Evolutionary conservation across 371 early-diverging fungal genomes (phyloP).

Genomic region (Funneliformis caledonium): DNA sequence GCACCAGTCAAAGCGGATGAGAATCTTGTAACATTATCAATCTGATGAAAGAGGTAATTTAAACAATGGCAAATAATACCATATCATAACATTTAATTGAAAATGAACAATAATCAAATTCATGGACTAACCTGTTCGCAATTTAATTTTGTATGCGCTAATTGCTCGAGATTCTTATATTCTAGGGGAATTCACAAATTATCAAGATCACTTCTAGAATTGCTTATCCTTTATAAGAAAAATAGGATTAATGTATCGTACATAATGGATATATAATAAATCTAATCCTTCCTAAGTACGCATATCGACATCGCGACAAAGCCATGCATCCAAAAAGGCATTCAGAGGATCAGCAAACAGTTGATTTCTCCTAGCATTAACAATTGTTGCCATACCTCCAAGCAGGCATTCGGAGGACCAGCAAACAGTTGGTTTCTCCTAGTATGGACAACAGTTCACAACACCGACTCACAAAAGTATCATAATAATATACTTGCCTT

Average conservation of each 20-base stretch:
- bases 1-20: conserved; percentile 35
- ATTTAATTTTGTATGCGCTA: conserved; percentile 24
- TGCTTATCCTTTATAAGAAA: conserved; percentile 19
- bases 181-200: conserved; percentile 3
- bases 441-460: too few relatives aligned
- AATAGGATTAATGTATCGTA: conserved; percentile 10
- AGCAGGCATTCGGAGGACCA: too few relatives aligned
- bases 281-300: conserved; percentile 18
- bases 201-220: conserved; percentile 24
- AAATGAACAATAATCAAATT: conserved; percentile 32
- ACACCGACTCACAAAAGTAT: too few relatives aligned
- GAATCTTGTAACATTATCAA: conserved; percentile 30
- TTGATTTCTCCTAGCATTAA: too few relatives aligned
- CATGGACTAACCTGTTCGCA: conserved; percentile 21
- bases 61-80: conserved; percentile 5
- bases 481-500: too few relatives aligned
- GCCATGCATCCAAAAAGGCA: too few relatives aligned
- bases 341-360: too few relatives aligned
- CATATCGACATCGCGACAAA: too few relatives aligned
- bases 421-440: too few relatives aligned
- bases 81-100: neutral
- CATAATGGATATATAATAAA: conserved; percentile 31
- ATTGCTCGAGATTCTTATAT: conserved; percentile 26
- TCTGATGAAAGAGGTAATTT: conserved; percentile 24
- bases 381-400: too few relatives aligned